Conservation (phyloP, 2,329 filamentous ascomycete species). For the Aschersonia sp. region DNA sequence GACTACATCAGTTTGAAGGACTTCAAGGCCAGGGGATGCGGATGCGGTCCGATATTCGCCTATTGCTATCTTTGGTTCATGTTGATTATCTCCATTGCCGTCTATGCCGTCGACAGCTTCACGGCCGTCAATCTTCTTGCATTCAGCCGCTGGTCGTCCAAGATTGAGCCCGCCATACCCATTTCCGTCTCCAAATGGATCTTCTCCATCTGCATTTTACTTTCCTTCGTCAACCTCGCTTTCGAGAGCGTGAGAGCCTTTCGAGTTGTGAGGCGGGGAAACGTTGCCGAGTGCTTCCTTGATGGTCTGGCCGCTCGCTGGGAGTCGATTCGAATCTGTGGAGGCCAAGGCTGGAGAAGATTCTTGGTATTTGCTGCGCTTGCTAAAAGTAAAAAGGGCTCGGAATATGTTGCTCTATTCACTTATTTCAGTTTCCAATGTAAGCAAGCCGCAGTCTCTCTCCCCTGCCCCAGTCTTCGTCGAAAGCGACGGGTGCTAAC, state of each 20-base stretch:
- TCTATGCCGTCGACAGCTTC: conserved; percentile 84
- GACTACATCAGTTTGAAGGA: conserved; percentile 68
- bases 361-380: conserved; percentile 88
- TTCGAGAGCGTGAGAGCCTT: conserved; percentile 71
- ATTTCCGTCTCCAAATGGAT: conserved; percentile 83
- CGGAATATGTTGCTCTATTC: conserved; percentile 81
- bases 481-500: background rate
- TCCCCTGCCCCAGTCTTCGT: background rate
- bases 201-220: conserved; percentile 81
- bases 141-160: conserved; percentile 78
- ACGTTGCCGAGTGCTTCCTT: conserved; percentile 82
- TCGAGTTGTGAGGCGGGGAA: conserved; percentile 68
- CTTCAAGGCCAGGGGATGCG: conserved; percentile 72
- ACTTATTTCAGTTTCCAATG: conserved; percentile 68
- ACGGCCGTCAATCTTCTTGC: conserved; percentile 82
- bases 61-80: conserved; percentile 79
- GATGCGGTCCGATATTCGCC: conserved; percentile 48
- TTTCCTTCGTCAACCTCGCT: conserved; percentile 69
- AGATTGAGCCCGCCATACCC: conserved; percentile 64
- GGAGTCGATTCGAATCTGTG: conserved; percentile 64
- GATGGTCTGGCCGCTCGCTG: conserved; percentile 75
- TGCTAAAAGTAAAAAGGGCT: conserved; percentile 82
- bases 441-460: conserved; percentile 17
- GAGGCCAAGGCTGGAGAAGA: conserved; percentile 67
- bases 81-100: conserved; percentile 62